Evolutionary conservation across 1,284 basidiomycete genomes (phyloP), one percentile per base, ranked within the genome.

Genomic region (Cutaneotrichosporon dermatis): DNA sequence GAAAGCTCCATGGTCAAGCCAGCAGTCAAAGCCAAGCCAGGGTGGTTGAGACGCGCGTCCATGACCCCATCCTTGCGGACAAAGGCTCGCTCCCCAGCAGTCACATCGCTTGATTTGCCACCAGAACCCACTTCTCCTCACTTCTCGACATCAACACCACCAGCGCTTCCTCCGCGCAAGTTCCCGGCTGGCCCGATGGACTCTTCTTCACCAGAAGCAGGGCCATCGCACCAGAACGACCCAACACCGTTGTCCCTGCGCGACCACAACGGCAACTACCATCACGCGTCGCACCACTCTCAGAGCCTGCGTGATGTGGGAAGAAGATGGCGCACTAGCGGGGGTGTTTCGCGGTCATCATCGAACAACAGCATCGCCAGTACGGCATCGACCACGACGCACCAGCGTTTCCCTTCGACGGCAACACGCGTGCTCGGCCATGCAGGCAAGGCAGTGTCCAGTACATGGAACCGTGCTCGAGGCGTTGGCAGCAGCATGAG

Each of bases 361-460:
- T 74, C 73, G 2, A 68, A 66, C 25, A 65, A 54, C 44, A 73
- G 69, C 43, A 60, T 76, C 8, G 62, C 63, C 1, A 49, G 46
- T 16, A 60, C 66, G 11, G 41, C 60, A 5, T 54, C 66, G 39
- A 46, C 62, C 0, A 54, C 62, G 2, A 12, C 25, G n/a, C 60
- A 62, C 46, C 70, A 73, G 49, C 63, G 71, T 9, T 40, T 74
- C 4, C 71, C 74, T 2, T 57, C 65, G 16, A 70, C 70, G 1
- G 73, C 74, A 1, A 69, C 71, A 48, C 63, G 69, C 34, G 71
- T 74, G 3, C 51, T 76, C 3, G 74, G 71, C 0, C 64, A 67
- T 25, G 74, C 74, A n/a, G 72, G 73, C 5, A 69, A 70, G 15
- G 75, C 73, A 0, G 73, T 76, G 3, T 66, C 67, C 56, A 74